Conservation (phyloP, 257 asterid species). For the Nicotiana paniculata region DNA sequence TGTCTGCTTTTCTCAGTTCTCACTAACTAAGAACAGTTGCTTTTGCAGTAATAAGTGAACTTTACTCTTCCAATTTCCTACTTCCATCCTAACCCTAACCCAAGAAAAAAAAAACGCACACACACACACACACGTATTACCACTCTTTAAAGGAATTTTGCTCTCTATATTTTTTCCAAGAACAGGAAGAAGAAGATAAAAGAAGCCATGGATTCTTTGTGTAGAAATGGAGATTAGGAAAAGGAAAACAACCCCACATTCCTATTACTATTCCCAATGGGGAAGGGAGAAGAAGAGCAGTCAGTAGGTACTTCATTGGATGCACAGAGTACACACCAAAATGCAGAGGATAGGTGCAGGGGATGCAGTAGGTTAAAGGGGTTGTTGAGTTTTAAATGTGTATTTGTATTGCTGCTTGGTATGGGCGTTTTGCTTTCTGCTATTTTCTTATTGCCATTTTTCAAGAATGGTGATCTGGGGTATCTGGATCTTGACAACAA, state of each 20-base stretch:
- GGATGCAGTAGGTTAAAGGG: conserved; percentile 34
- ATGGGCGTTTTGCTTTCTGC: conserved; percentile 62
- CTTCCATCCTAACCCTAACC: conserved; percentile 9
- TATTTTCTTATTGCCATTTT: conserved; percentile 68
- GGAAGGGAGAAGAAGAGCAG: conserved; percentile 59
- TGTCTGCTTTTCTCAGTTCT: neutral
- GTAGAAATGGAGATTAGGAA: conserved; percentile 38
- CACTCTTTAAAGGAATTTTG: conserved; percentile 24
- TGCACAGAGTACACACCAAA: conserved; percentile 40
- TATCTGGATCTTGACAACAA: conserved; percentile 67
- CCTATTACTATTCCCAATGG: conserved; percentile 50
- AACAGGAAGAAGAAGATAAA: neutral
- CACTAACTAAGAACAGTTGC: neutral
- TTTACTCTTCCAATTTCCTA: conserved; percentile 1
- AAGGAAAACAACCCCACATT: conserved; percentile 41
- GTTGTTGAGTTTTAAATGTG: conserved; percentile 53
- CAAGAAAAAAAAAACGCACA: conserved; percentile 23
- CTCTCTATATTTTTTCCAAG: conserved; percentile 8
- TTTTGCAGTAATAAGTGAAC: neutral
- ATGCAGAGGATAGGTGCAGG: conserved; percentile 18
- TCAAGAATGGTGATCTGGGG: conserved; percentile 37
- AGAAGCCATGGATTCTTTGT: conserved; percentile 20
- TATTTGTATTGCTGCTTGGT: conserved; percentile 49
- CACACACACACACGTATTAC: neutral
- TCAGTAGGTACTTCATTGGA: conserved; percentile 30